A percentile compares a stretch with the other conserved stretches of the same genome.
These are phyloP conservation scores for Phyllosticta citriasiana DNA, from an alignment of 2,329 filamentous ascomycete genomes.

Conservation along the genomic window DNA sequence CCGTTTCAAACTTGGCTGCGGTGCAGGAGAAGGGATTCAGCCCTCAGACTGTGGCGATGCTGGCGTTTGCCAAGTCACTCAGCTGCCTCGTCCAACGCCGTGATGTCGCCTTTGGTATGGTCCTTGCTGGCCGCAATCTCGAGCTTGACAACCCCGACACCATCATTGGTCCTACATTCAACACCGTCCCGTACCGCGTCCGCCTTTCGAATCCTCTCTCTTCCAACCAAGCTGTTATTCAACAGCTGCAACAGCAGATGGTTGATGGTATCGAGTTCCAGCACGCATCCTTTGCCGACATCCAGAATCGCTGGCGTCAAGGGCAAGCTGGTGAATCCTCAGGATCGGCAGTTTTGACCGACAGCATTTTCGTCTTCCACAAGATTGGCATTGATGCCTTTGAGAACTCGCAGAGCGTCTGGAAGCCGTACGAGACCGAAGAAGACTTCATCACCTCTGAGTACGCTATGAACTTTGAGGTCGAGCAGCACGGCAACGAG, in stretches of 20 bases:
- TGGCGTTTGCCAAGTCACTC: conserved; percentile 5
- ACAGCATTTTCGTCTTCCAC: conserved; percentile 10
- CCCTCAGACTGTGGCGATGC: conserved; percentile 37
- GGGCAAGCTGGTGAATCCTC: background rate
- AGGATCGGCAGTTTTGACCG: conserved; percentile 2
- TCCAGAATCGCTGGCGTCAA: conserved; percentile 9
- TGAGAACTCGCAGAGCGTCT: conserved; percentile 3
- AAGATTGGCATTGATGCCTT: conserved; percentile 1
- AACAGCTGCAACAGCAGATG: conserved; percentile 56
- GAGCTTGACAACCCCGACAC: conserved; percentile 37
- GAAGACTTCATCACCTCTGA: conserved; percentile 7
- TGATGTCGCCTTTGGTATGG: conserved; percentile 50
- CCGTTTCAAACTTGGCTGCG: conserved; percentile 28
- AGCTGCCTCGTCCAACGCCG: conserved; percentile 13
- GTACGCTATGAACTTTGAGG: conserved; percentile 10
- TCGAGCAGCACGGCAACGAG: conserved; percentile 2
- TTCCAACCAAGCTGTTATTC: conserved; percentile 45
- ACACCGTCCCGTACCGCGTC: conserved; percentile 48
- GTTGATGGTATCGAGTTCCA: conserved; percentile 10
- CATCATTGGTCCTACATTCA: conserved; percentile 52
- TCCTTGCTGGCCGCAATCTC: conserved; percentile 46
- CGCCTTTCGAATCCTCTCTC: conserved; percentile 17
- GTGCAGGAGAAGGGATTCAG: conserved; percentile 3
- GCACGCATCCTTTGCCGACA: conserved; percentile 9
- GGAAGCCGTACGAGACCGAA: conserved; percentile 8